These are phyloP conservation scores for Aspergillus sp. DNA, from an alignment of 2,329 filamentous ascomycete species.

Conservation along the genomic window DNA sequence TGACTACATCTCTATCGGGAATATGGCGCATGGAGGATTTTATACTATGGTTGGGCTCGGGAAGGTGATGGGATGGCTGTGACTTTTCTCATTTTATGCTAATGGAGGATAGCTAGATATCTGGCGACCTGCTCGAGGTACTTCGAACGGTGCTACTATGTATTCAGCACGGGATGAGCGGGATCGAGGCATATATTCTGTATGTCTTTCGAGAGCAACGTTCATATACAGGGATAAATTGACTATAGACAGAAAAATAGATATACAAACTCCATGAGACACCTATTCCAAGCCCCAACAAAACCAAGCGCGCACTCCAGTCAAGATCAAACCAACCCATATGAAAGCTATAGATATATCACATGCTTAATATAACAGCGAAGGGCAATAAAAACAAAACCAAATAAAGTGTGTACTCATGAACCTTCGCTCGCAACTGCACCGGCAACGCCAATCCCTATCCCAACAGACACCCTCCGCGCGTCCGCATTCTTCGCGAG, in stretches of 20 bases:
- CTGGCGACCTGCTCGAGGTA: not conserved
- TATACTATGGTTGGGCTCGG: too few species aligned
- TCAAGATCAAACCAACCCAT: not conserved
- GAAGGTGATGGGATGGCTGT: not conserved
- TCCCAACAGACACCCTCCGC: not conserved
- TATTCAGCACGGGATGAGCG: too few species aligned
- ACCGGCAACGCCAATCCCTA: not conserved
- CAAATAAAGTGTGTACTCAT: not conserved
- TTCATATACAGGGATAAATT: not conserved
- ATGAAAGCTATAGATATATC: not conserved
- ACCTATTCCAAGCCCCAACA: not conserved
- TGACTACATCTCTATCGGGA: not conserved
- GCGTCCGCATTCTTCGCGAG: conserved; percentile 27
- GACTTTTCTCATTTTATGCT: too few species aligned
- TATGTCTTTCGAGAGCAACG: too few species aligned
- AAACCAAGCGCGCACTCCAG: not conserved
- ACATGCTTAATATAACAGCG: not conserved
- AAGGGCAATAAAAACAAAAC: not conserved
- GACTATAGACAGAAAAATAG: not conserved
- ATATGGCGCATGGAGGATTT: not conserved
- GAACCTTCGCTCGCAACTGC: not conserved
- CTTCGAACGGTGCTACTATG: too few species aligned
- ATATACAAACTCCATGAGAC: not conserved
- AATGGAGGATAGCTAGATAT: not conserved
- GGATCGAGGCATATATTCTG: too few species aligned